Evolutionary conservation across 2,329 filamentous ascomycete species (phyloP), one percentile per base, ranked within the genome.

Genomic region (Epichloe glyceriae): DNA sequence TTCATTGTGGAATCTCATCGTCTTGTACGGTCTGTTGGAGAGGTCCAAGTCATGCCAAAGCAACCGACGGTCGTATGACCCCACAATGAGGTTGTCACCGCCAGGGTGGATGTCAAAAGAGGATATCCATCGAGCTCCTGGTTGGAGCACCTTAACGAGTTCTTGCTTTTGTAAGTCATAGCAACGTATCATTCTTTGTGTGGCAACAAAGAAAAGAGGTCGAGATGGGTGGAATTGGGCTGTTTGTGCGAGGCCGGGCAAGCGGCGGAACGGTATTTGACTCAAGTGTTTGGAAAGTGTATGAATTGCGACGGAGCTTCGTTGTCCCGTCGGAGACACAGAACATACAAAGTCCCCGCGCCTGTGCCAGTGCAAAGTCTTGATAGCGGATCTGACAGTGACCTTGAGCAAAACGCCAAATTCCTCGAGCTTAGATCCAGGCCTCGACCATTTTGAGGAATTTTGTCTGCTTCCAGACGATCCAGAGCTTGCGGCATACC

Each of bases 1-100:
- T 68, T 95, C 87, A 54, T 80, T 73, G 71, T 98, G 93, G 73
- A 97, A 98, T 47, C 93, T 81, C 70, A 98, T 83, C 1, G 91
- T 97, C 75, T 96, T 96, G 75, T 95, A 97, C 0, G 93, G 93
- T 47, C 88, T 82, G 55, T 79, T 83, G 1, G 88, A 93, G 37
- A 98, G 80, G 58, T 98, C 93, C 50, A 97, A 77, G 69, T 98
- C 93, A 70, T 97, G 93, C 93, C 93, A 98, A 34, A 98, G 76
- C 3, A 98, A 75, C 45, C 91, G 83, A 57, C 90, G 83, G 70
- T 98, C 93, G 70, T 97, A 98, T 0, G 89, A 93, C 43, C 90
- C 89, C 11, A 96, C 88, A 53, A 97, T 87, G 50, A 98, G 70
- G 64, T 98, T 96, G 70, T 95, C 90, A 44, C 93, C 93, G 17